A percentile compares a stretch with the other conserved stretches of the same genome.
Conservation (phyloP, 2,329 filamentous ascomycete genomes). For the Tolypocladium amazonense region DNA sequence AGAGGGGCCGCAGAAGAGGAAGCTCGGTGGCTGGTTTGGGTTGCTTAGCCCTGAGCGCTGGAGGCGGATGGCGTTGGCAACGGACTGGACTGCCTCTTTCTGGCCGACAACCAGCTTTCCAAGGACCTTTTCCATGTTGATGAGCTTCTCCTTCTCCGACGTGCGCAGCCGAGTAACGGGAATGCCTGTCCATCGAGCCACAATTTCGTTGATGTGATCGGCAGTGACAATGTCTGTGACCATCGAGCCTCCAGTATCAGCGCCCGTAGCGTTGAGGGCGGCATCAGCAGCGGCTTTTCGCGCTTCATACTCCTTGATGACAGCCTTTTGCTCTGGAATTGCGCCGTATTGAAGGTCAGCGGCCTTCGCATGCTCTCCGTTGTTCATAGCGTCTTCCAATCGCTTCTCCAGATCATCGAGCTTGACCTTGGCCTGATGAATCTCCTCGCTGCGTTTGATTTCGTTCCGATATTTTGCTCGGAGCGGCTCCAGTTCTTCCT, state of each 20-base stretch:
- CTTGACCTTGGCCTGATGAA: conserved; percentile 92
- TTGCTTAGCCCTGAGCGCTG: conserved; percentile 92
- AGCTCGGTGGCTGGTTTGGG: conserved; percentile 92
- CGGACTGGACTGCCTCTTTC: conserved; percentile 82
- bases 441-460: conserved; percentile 79
- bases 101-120: conserved; percentile 83
- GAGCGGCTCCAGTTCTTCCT: conserved; percentile 84
- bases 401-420: conserved; percentile 87
- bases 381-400: conserved; percentile 83
- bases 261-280: conserved; percentile 42
- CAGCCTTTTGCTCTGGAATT: conserved; percentile 78
- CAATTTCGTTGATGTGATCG: conserved; percentile 98
- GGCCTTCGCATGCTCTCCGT: conserved; percentile 73
- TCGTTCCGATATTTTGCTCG: conserved; percentile 94
- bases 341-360: conserved; percentile 96
- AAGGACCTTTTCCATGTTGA: conserved; percentile 88
- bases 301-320: conserved; percentile 71
- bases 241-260: conserved; percentile 58
- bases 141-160: conserved; percentile 95
- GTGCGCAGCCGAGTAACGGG: conserved; percentile 90
- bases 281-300: conserved; percentile 74
- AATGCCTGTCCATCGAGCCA: conserved; percentile 95
- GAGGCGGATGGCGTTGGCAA: conserved; percentile 91
- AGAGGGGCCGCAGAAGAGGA: conserved; percentile 97
- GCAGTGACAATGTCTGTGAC: conserved; percentile 90